Evolutionary conservation across 2,329 filamentous ascomycete genomes (phyloP), one percentile per base, ranked within the genome.

Genomic region (Trichoderma polysporum): DNA sequence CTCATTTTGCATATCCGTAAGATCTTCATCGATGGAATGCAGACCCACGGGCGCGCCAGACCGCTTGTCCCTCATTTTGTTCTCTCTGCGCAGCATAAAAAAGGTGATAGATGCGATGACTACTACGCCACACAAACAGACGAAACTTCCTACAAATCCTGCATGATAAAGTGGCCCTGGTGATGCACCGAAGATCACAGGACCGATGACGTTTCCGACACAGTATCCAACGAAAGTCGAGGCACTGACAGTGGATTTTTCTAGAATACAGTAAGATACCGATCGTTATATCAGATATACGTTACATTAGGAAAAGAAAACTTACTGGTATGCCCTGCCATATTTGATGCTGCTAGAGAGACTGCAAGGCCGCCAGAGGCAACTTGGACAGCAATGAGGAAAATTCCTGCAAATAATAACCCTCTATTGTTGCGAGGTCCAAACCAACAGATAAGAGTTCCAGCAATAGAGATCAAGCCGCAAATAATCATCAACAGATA

Each of bases 281-380:
- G 4, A 25, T 10, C n/a, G 10, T 45, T 9, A 22, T 12, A 4
- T n/a, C 25, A 12, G 13, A 31, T 6, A 12, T 13, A 3, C 1
- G 52, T 1, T 45, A 19, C 17, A n/a, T 7, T 19, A 2, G 33
- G 12, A 5, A 15, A 1, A 22, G n/a, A 17, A 0, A 8, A 12
- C 57, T 59, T 49, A 59, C 57, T 59, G 9, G 57, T 59, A 59
- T 59, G 57, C 17, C 57, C 57, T 7, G 57, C 57, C 35, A 59
- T 59, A 12, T 59, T 59, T 9, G 57, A 59, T 33, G 57, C 57
- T 17, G 57, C 41, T 12, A 59, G n/a, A 49, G 57, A 59, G 27
- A 59, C 57, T 2, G 57, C 57, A 59, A 59, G 19, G 15, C 57
- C 57, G 15, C 57, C 57, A 45, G 57, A 59, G 8, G 57, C 57